Conservation (phyloP, 2,329 filamentous ascomycete species). For the Claviceps maximensis region DNA sequence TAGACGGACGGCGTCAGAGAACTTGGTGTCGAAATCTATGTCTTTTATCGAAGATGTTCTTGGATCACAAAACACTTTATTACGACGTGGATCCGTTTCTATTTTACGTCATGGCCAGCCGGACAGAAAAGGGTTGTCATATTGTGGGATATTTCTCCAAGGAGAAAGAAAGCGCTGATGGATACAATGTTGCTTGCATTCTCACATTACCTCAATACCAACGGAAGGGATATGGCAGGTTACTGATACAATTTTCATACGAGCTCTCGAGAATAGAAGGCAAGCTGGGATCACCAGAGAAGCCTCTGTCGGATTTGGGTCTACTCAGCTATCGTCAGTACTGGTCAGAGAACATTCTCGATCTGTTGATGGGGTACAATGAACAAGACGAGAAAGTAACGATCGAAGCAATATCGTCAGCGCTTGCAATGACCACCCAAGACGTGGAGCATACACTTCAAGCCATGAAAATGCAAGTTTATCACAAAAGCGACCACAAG, state of each 20-base stretch:
- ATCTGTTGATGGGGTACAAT: conserved; percentile 63
- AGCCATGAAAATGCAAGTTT: conserved; percentile 87
- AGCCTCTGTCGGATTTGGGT: conserved; percentile 87
- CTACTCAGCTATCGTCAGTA: conserved; percentile 91
- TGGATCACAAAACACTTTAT: conserved; percentile 96
- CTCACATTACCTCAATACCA: conserved; percentile 93
- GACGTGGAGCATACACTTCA: conserved; percentile 93
- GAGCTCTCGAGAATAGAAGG: conserved; percentile 90
- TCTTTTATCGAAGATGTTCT: conserved; percentile 85
- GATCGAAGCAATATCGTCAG: conserved; percentile 68
- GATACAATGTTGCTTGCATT: conserved; percentile 97
- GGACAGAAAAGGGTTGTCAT: conserved; percentile 81
- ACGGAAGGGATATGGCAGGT: conserved; percentile 79
- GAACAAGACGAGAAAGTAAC: conserved; percentile 60
- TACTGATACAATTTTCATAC: conserved; percentile 95
- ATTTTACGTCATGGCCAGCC: conserved; percentile 94
- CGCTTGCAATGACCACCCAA: conserved; percentile 89
- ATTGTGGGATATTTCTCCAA: conserved; percentile 99
- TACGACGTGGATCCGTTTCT: conserved; percentile 99
- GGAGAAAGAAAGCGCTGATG: conserved; percentile 92
- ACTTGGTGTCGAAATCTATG: conserved; percentile 97
- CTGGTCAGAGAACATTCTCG: conserved; percentile 91
- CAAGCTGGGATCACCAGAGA: conserved; percentile 91
- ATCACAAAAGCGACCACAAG: conserved; percentile 93
- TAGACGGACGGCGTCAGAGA: conserved; percentile 83